A percentile compares a stretch with the other conserved stretches of the same genome.
Evolutionary conservation across 768 basidiomycete species (phyloP).

Genomic region (Ramaria sp.): DNA sequence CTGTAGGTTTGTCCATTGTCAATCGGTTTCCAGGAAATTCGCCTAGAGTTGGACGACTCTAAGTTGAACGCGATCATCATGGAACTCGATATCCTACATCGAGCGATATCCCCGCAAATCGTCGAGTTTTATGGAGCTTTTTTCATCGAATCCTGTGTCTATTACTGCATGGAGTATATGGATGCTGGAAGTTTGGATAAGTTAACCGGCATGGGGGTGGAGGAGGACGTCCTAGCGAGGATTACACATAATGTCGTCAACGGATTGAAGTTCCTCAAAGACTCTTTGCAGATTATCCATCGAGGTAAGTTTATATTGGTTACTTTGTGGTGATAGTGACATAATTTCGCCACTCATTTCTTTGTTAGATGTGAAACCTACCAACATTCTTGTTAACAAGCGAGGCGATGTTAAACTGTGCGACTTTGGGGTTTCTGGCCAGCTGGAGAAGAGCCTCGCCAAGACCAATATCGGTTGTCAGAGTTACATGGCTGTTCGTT

Average conservation of each 20-base stretch:
- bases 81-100: conserved; percentile 97
- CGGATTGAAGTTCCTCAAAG: conserved; percentile 92
- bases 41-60: conserved; percentile 86
- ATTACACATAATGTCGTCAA: conserved; percentile 76
- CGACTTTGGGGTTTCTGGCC: conserved; percentile 98
- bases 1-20: background rate
- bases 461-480: conserved; percentile 99
- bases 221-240: conserved; percentile 72
- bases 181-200: conserved; percentile 95
- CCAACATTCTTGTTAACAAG: conserved; percentile 83
- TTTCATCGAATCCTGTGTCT: conserved; percentile 99
- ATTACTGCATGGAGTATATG: conserved; percentile 99
- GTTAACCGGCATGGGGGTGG: conserved; percentile 45
- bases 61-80: conserved; percentile 95
- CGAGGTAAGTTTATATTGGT: conserved; percentile 29
- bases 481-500: conserved; percentile 91
- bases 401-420: conserved; percentile 90
- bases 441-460: conserved; percentile 90
- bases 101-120: conserved; percentile 81
- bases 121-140: conserved; percentile 99
- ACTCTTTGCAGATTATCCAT: conserved; percentile 82
- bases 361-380: conserved; percentile 75
- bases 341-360: conserved; percentile 6
- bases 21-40: conserved; percentile 68
- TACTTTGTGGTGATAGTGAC: background rate